Evolutionary conservation across 164 flowering plant genomes (phyloP).

Genomic region (Platanus orientalis): DNA sequence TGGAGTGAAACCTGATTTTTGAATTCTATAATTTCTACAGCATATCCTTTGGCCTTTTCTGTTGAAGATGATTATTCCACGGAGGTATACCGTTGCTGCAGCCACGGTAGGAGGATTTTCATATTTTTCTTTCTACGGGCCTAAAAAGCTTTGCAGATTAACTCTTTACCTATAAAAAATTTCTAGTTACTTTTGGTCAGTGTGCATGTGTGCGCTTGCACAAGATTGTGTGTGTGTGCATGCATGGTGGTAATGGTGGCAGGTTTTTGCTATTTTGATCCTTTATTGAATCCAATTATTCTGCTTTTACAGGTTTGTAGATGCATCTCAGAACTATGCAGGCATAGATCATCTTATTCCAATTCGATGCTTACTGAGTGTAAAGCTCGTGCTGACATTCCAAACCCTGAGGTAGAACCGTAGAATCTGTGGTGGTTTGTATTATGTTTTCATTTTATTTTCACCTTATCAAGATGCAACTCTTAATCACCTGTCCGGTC

Average conservation of each 20-base stretch:
- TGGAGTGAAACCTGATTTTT: background rate
- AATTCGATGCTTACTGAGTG: slow-evolving; percentile 58
- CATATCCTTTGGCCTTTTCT: slow-evolving; percentile 92
- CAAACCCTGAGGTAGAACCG: slow-evolving; percentile 70
- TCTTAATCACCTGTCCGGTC: slow-evolving; percentile 1
- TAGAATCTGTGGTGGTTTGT: no score
- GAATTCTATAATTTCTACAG: slow-evolving; percentile 31
- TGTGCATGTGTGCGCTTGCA: background rate
- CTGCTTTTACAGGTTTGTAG: slow-evolving; percentile 67
- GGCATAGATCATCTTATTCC: slow-evolving; percentile 49
- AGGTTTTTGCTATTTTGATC: slow-evolving; percentile 1
- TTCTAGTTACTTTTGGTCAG: no score
- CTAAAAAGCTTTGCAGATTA: background rate
- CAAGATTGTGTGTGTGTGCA: no score
- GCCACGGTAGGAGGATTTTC: slow-evolving; percentile 58
- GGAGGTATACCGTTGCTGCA: slow-evolving; percentile 73
- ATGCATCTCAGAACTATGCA: slow-evolving; percentile 87
- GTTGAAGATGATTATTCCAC: slow-evolving; percentile 87
- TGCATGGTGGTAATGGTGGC: no score
- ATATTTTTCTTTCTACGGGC: background rate
- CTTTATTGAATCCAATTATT: background rate
- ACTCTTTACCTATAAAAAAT: background rate
- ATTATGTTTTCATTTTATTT: no score
- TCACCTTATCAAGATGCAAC: no score
- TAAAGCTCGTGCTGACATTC: slow-evolving; percentile 68